These are phyloP conservation scores for Mantamonas sphyraenae DNA, from an alignment of 78 protist species.

Conservation along the genomic window DNA sequence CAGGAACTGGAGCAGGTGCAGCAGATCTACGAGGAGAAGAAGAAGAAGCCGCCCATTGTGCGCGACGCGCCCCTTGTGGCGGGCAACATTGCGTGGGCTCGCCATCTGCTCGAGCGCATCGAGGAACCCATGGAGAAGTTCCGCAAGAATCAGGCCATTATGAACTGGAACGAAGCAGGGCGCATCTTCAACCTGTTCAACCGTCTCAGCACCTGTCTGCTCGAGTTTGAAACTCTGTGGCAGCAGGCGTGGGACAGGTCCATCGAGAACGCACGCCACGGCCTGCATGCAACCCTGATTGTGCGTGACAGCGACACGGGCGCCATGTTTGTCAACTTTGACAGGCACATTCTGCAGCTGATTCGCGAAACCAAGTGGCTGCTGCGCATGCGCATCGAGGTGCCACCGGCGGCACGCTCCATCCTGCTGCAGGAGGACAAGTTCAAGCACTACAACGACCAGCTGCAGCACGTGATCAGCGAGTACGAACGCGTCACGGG, in stretches of 20 bases:
- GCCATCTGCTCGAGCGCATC: slow-evolving; percentile 36
- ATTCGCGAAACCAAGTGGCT: slow-evolving; percentile 42
- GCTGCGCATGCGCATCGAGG: slow-evolving; percentile 19
- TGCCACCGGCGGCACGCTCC: slow-evolving; percentile 14
- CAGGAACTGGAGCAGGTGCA: slow-evolving; percentile 29
- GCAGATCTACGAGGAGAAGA: slow-evolving; percentile 19
- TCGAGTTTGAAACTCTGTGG: slow-evolving; percentile 40
- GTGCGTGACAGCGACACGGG: slow-evolving; percentile 6
- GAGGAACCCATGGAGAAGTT: slow-evolving; percentile 47
- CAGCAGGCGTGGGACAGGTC: slow-evolving; percentile 33
- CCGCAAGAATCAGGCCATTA: not conserved
- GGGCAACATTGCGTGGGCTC: slow-evolving; percentile 45
- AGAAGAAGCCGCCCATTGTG: slow-evolving; percentile 31
- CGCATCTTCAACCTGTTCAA: slow-evolving; percentile 35
- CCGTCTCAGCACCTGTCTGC: slow-evolving; percentile 15
- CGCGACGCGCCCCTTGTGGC: slow-evolving; percentile 55
- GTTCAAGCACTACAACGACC: slow-evolving; percentile 14
- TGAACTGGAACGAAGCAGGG: slow-evolving; percentile 14
- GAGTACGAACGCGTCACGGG: not conserved
- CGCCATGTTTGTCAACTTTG: slow-evolving; percentile 47
- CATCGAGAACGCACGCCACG: not conserved
- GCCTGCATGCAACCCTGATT: slow-evolving; percentile 44
- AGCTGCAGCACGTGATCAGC: slow-evolving; percentile 5
- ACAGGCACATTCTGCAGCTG: slow-evolving; percentile 27
- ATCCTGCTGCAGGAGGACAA: slow-evolving; percentile 16